Base-by-base conservation (phyloP, 345 rosid genomes). In the Hirschfeldia incana region DNA sequence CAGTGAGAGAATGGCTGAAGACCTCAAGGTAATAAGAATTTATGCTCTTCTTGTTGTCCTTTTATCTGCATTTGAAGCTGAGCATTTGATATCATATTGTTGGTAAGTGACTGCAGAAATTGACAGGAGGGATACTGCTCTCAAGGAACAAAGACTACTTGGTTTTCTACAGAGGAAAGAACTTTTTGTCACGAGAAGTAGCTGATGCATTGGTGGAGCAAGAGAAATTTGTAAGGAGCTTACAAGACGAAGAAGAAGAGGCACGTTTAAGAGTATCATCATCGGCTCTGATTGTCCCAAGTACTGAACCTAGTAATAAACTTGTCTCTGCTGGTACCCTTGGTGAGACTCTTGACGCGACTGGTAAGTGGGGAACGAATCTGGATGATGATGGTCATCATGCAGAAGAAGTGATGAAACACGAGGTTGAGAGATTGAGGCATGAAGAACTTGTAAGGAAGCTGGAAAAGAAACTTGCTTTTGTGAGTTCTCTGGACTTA, bases 1-100 rank as follows among this genome's bases (percentile, higher is more conserved):
- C 34, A 94, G 98, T 86, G 98, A 94, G 83, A 92, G 97, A 84
- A 94, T 94, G 97, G 94, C 97, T 64, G 97, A 94, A 85, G 98
- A 91, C 29, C 80, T 94, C 80, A 94, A 91, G 98, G 98, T 94
- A 80, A 80, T 28, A 69, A 68, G 9, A 33, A 33, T 33, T 6
- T 69, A 33, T 32, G 34, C 42, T 17, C 62, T 9, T 77, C 27
- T 16, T 3, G 13, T 78, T 39, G 36, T 30, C 12, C 12, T 12
- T 9, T n/a, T 66, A 37, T 72, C 12, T 65, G 42, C n/a, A 44
- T 4, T 33, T 44, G 69, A 16, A 60, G 66, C 61, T 74, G 32
- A 37, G n/a, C n/a, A 53, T 62, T 68, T 74, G 76, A 77, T 61
- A 51, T 51, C 12, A 9, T 69, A 63, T 28, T 75, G 58, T 68